Base-by-base conservation (phyloP, 2,329 filamentous ascomycete genomes). In the Cladophialophora exuberans region DNA sequence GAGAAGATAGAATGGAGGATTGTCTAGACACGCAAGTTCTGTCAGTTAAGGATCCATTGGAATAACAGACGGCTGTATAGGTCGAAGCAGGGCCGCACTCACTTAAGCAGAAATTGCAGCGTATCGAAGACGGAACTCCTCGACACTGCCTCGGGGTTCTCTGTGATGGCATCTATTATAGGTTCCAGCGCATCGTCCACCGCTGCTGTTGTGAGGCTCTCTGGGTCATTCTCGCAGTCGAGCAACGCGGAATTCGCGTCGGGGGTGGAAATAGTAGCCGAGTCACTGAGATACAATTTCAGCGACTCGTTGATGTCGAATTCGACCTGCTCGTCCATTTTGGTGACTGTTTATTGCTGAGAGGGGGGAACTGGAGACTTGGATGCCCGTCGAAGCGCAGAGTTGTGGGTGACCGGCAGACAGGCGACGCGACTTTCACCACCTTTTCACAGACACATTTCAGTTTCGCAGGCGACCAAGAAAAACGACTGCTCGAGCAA, bases 291-390 rank as follows among this genome's bases (percentile, higher is more conserved):
- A 76, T 97, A 99, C 71, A 90, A 84, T 80, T 96, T 97, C 73
- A 97, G 87, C 63, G 91, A 90, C 78, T 96, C 88, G 72, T 97
- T 96, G 74, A 99, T 90, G 73, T 97, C 90, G 76, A 99, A 99
- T 68, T 87, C 83, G 70, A 91, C 83, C 61, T 74, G 76, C 62
- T 79, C 77, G 65, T 81, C 80, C 77, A 88, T 88, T 68, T 79
- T 57, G 50, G 33, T 15, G 52, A 26, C n/a, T 35, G 25, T 42
- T 25, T 7, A 36, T 18, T 25, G 25, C 3, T 13, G 3, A 25
- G 23, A 13, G 28, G 31, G 35, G 11, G 6, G 25, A 25, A 9
- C 4, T 22, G 4, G 15, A 23, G 18, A 20, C 10, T 13, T 10
- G 15, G 17, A 35, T 26, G 35, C 47, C 36, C 25, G 25, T 35